Evolutionary conservation across 176 grass and related monocot genomes (phyloP).

Genomic region (Calamus simplicifolius): DNA sequence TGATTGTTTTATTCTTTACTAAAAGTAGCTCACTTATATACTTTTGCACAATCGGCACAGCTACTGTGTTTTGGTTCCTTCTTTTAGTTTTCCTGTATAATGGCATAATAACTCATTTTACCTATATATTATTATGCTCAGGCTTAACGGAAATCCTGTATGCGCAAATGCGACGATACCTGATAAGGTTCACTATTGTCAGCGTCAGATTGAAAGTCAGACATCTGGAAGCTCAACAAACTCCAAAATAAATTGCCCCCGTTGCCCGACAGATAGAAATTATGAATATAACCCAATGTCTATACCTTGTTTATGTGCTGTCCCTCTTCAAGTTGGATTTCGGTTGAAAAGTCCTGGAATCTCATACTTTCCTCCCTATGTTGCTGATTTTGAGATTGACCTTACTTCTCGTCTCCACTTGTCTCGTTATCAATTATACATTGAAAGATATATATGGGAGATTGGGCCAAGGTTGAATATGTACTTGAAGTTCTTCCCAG

Average conservation of each 20-base stretch:
- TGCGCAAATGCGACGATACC: constrained; percentile 42
- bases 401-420: constrained; percentile 36
- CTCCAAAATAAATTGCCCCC: constrained; percentile 20
- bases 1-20: too few species aligned
- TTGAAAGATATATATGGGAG: constrained; percentile 65
- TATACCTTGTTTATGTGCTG: constrained; percentile 50
- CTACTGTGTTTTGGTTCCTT: too few species aligned
- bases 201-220: constrained; percentile 17
- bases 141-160: constrained; percentile 70
- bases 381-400: constrained; percentile 49
- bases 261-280: constrained; percentile 36
- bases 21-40: too few species aligned
- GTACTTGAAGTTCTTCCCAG: constrained; percentile 74
- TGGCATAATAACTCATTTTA: background rate
- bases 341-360: constrained; percentile 83
- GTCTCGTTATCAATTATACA: constrained; percentile 45
- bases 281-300: constrained; percentile 71
- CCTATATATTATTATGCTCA: constrained; percentile 26
- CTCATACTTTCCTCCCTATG: constrained; percentile 57
- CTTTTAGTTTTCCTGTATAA: too few species aligned
- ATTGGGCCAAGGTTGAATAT: constrained; percentile 63
- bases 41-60: too few species aligned
- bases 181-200: constrained; percentile 37
- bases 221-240: constrained; percentile 27
- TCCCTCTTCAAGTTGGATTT: constrained; percentile 70